These are phyloP conservation scores for Cylindrodendrum hubeiense DNA, from an alignment of 2,329 filamentous ascomycete species.

Conservation along the genomic window DNA sequence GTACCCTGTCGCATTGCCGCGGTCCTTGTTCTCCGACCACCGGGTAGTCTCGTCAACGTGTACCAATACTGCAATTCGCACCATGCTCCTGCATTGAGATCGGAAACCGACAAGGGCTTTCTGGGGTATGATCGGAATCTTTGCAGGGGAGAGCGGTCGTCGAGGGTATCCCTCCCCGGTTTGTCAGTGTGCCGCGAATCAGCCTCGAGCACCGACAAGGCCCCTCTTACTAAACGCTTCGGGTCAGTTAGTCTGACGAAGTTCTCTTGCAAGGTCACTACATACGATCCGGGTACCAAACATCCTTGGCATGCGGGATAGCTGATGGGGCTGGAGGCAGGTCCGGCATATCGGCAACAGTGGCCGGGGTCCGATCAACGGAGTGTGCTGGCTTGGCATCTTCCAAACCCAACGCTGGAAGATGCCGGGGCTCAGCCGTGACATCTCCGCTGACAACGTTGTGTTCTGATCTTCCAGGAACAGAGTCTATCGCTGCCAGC, in stretches of 20 bases:
- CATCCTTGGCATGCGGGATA: slow-evolving; percentile 38
- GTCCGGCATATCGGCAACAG: too few relatives aligned
- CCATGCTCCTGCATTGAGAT: slow-evolving; percentile 91
- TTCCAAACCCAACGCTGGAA: slow-evolving; percentile 10
- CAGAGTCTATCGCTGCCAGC: slow-evolving; percentile 37
- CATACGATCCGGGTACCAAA: slow-evolving; percentile 68
- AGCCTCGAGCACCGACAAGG: slow-evolving; percentile 46
- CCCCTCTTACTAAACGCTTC: slow-evolving; percentile 73
- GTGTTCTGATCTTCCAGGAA: slow-evolving; percentile 37
- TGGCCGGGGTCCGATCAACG: background rate
- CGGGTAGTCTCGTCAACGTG: slow-evolving; percentile 76
- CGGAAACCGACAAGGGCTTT: slow-evolving; percentile 87
- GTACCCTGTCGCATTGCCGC: slow-evolving; percentile 87
- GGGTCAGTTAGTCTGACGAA: slow-evolving; percentile 68
- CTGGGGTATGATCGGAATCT: slow-evolving; percentile 82
- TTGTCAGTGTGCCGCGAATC: slow-evolving; percentile 26
- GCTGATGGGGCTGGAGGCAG: slow-evolving; percentile 29
- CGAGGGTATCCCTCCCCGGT: slow-evolving; percentile 2
- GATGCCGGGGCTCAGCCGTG: background rate
- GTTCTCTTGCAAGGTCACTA: slow-evolving; percentile 28
- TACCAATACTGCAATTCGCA: slow-evolving; percentile 97
- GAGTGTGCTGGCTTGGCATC: slow-evolving; percentile 6
- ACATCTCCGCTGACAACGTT: slow-evolving; percentile 21
- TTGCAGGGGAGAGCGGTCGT: slow-evolving; percentile 71
- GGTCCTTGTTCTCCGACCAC: slow-evolving; percentile 81